Base-by-base conservation (phyloP, 2,329 filamentous ascomycete genomes). In the Venturia nashicola region DNA sequence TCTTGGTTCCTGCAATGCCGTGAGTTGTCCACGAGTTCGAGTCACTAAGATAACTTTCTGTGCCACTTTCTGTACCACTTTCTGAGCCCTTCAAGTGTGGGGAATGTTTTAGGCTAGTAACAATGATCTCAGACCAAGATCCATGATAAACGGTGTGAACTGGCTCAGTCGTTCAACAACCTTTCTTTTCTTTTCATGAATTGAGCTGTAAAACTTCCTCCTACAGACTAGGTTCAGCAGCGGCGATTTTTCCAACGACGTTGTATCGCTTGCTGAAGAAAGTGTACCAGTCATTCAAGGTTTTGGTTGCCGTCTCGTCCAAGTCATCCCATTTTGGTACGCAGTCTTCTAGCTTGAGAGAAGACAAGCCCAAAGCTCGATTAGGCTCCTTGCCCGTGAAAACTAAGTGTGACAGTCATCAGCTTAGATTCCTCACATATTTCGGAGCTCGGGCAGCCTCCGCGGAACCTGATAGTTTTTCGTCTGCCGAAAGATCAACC, bases 201-300 rank as follows among this genome's bases (percentile, higher is more conserved):
- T n/a, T 32, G 18, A 16, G 32, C n/a, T 36, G 16, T 9, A n/a
- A 32, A 18, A n/a, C 23, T 4, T 18, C 32, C 51, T n/a, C 23
- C 51, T 48, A 57, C 27, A 57, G 36, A 16, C 51, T 57, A 27
- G 51, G 32, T 57, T 57, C 51, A 36, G 51, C 51, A 36, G 32
- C 5, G 4, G 32, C 51, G 12, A 65, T 59, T 32, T 62, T 65
- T 14, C 90, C 91, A 59, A 95, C 86, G 61, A 97, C 83, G 71
- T 96, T 97, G 78, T 99, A 99, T 65, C 94, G 83, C 80, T 97
- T 99, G 69, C 88, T 90, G 77, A 99, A 99, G 77, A 96, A 99
- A 1, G 89, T 96, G 67, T 88, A 85, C 94, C 94, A 99, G 75
- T 99, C 94, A 63, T 93, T 83, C 66, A 99, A 78, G 3, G 89